Base-by-base conservation (phyloP, 2,329 filamentous ascomycete species). In the Endoconidiophora laricicola region DNA sequence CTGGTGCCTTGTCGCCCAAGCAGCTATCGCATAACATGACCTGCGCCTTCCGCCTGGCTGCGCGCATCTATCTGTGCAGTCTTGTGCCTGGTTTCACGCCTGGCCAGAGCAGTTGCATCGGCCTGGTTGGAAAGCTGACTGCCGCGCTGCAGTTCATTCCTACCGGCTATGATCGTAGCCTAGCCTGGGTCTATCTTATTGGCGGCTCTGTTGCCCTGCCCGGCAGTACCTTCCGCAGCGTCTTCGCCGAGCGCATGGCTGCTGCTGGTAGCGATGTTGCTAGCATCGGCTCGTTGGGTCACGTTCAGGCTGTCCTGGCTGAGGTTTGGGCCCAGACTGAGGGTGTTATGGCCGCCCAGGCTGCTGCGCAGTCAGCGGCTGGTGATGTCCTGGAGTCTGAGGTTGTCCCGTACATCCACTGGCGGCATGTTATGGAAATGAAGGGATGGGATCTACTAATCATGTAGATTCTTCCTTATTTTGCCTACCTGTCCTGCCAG, bases 31-130 rank as follows among this genome's bases (percentile, higher is more conserved):
- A 77, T 64, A 94, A 93, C 70, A 86, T 96, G 65, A 94, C 87
- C 0, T 76, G 81, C 39, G 79, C 93, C 41, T 98, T 94, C 77
- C 85, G 90, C 59, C 71, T 94, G 49, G 90, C 90, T 2, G 88
- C 90, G 2, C 83, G 90, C 60, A 87, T 98, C 67, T 95, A 95
- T 66, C 79, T 96, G n/a, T 94, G 87, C 78, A 88, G 85, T 61
- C 73, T 98, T 36, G 85, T 96, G 0, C 90, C 90, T 0, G 87
- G 87, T 51, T 91, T 90, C 66, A 79, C 81, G 58, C 83, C 83
- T 44, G 73, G 72, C 52, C 81, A 91, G 58, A 69, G 71, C 6
- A 86, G 81, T 62, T 88, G 81, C 60, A 70, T 82, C 59, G 80
- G 80, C 56, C 73, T 96, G 22, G 78, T 95, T 40, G 76, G 83